These are phyloP conservation scores for Metschnikowia reukaufii DNA, from an alignment of 805 yeast genomes.

Conservation along the genomic window DNA sequence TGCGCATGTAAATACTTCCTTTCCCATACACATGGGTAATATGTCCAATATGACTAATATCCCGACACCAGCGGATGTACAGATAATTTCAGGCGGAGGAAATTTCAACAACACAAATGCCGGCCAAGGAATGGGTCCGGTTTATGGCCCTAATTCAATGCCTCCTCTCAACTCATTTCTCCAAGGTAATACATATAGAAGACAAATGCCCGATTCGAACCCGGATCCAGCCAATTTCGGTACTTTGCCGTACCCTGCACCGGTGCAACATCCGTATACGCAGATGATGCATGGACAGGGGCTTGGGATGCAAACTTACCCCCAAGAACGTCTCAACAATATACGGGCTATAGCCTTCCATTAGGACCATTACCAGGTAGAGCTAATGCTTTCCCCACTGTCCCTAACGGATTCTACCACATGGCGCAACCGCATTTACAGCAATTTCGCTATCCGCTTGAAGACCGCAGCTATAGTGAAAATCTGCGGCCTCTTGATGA, in stretches of 20 bases:
- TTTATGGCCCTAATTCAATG: background rate
- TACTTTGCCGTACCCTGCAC: conserved; percentile 1
- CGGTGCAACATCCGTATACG: conserved; percentile 1
- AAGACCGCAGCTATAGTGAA: conserved; percentile 4
- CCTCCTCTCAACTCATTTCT: conserved; percentile 3
- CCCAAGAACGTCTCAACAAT: conserved; percentile 2
- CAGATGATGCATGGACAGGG: conserved; percentile 2
- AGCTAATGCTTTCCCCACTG: background rate
- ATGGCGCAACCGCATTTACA: conserved; percentile 1
- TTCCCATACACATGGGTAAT: background rate
- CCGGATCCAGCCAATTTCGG: conserved; percentile 6
- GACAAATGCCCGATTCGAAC: conserved; percentile 2
- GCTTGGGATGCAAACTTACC: background rate
- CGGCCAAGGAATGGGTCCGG: conserved; percentile 1
- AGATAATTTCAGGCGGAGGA: background rate
- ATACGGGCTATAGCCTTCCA: background rate
- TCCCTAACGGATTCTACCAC: background rate
- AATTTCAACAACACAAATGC: background rate
- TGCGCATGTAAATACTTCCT: background rate
- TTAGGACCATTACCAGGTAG: conserved; percentile 4
- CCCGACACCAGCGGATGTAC: background rate
- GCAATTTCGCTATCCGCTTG: conserved; percentile 2
- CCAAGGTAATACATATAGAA: conserved; percentile 1
- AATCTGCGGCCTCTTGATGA: background rate
- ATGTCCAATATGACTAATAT: background rate